Evolutionary conservation across 495 filamentous ascomycete species (phyloP).

Genomic region (Aspergillus incahuasiensis): DNA sequence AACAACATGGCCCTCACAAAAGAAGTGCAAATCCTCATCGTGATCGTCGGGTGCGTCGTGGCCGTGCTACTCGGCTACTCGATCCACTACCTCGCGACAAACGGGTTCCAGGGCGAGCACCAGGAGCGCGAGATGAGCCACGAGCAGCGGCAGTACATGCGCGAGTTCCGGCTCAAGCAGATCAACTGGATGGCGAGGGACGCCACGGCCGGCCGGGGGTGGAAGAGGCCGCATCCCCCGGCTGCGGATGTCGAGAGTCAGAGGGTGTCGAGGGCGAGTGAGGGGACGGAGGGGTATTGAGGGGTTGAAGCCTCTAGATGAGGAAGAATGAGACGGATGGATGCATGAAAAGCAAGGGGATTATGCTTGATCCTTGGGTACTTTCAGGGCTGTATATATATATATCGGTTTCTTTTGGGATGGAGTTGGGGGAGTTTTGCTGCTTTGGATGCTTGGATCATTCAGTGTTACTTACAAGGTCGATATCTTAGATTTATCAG

Average conservation of each 20-base stretch:
- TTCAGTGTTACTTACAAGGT: too few relatives aligned
- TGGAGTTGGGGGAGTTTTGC: too few relatives aligned
- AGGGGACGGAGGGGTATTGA: background rate
- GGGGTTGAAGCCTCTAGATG: too few relatives aligned
- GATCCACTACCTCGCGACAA: constrained; percentile 18
- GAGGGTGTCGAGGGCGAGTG: background rate
- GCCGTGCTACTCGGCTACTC: constrained; percentile 24
- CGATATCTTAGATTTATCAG: too few relatives aligned
- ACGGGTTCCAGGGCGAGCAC: constrained; percentile 14
- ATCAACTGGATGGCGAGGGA: constrained; percentile 15
- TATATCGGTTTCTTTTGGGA: too few relatives aligned
- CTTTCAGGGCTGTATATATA: too few relatives aligned
- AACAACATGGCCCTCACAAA: constrained; percentile 7
- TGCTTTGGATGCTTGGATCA: too few relatives aligned
- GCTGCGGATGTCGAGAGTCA: background rate
- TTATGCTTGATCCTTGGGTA: too few relatives aligned
- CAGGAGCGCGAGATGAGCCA: constrained; percentile 7
- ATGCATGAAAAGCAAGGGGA: too few relatives aligned
- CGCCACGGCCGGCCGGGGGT: background rate
- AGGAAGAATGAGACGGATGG: too few relatives aligned
- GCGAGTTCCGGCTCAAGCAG: constrained; percentile 18
- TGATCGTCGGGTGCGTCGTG: constrained; percentile 21
- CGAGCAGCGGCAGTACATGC: constrained; percentile 25
- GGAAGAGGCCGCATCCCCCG: background rate
- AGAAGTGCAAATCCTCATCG: constrained; percentile 18